phyloP scores from a whole-genome alignment of 768 basidiomycete species.

The Phanerochaete carnosa region DNA sequence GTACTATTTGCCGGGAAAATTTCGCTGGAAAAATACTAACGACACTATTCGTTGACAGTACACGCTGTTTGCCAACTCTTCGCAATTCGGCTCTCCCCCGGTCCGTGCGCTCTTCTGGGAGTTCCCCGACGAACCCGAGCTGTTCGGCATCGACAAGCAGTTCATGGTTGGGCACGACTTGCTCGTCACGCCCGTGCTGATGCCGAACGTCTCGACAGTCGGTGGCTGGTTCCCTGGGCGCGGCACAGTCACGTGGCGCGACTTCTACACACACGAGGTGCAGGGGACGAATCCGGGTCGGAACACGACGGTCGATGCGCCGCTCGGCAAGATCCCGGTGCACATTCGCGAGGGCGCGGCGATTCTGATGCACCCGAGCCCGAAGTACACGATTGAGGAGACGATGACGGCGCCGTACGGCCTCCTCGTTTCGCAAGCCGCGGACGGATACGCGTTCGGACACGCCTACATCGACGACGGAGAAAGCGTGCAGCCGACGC shows the following conservation, averaged over 20 bases:
- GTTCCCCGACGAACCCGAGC: slow-evolving; percentile 66
- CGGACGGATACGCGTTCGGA: slow-evolving; percentile 50
- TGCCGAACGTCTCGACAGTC: slow-evolving; percentile 65
- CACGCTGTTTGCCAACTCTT: slow-evolving; percentile 69
- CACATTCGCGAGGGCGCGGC: slow-evolving; percentile 70
- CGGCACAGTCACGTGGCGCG: slow-evolving; percentile 59
- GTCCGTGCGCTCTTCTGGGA: slow-evolving; percentile 76
- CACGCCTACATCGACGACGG: slow-evolving; percentile 74
- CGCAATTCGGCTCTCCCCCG: slow-evolving; percentile 61
- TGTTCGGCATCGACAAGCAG: slow-evolving; percentile 60
- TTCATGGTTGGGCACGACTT: slow-evolving; percentile 70
- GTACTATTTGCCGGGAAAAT: slow-evolving; percentile 16
- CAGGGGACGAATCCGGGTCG: slow-evolving; percentile 38
- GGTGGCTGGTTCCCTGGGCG: slow-evolving; percentile 65
- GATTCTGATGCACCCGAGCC: slow-evolving; percentile 58
- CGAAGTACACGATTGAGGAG: slow-evolving; percentile 66
- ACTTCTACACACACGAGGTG: slow-evolving; percentile 67
- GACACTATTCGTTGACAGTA: slow-evolving; percentile 48
- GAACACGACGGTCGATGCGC: slow-evolving; percentile 53
- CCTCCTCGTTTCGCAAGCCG: slow-evolving; percentile 52
- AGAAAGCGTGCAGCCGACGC: slow-evolving; percentile 50
- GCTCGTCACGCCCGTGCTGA: slow-evolving; percentile 73
- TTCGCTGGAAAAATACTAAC: neutral
- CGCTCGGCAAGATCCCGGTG: slow-evolving; percentile 73
- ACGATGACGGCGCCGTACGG: slow-evolving; percentile 60